Base-by-base conservation (phyloP, 441 rosid species). In the Euphorbia schlechtendalii region DNA sequence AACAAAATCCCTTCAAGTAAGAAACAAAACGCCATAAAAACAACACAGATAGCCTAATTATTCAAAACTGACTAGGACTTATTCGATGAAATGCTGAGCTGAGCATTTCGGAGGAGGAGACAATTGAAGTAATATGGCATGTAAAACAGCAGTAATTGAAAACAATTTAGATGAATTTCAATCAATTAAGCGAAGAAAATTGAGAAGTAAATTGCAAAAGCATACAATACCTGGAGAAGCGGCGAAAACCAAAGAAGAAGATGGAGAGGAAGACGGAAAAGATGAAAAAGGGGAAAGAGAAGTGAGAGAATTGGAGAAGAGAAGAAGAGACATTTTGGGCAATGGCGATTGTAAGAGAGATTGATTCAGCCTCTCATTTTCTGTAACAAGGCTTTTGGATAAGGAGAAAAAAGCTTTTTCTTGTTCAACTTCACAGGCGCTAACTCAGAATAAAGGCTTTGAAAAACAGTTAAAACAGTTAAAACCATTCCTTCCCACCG, bases 221-320 rank as follows among this genome's bases (percentile, higher is more conserved):
- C n/a, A n/a, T n/a, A n/a, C n/a, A n/a, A n/a, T n/a, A n/a, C 89
- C 76, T 65, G 87, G 81, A 36, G 73, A 59, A 71, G 78, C 69
- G 64, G 68, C 21, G 61, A 67, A 1, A 64, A 80, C 3, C 27
- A 52, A 49, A 5, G 78, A 61, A 3, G 77, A 53, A 0, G 76
- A 53, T 14, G 75, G 68, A 64, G 71, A 65, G 7, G 71, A n/a
- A n/a, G n/a, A n/a, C n/a, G n/a, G n/a, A n/a, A n/a, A n/a, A n/a
- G n/a, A n/a, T n/a, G n/a, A n/a, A n/a, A n/a, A n/a, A 60, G 1
- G 75, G 67, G 12, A 72, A 52, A 61, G 74, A 57, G 60, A 75
- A 74, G 66, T 71, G 72, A 58, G 77, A 40, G 74, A 77, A 32
- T 32, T 32, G 34, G 34, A 32, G 34, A 67, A 76, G 76, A 69